phyloP scores from a whole-genome alignment of 2,329 filamentous ascomycete genomes.

The Fusarium poae region DNA sequence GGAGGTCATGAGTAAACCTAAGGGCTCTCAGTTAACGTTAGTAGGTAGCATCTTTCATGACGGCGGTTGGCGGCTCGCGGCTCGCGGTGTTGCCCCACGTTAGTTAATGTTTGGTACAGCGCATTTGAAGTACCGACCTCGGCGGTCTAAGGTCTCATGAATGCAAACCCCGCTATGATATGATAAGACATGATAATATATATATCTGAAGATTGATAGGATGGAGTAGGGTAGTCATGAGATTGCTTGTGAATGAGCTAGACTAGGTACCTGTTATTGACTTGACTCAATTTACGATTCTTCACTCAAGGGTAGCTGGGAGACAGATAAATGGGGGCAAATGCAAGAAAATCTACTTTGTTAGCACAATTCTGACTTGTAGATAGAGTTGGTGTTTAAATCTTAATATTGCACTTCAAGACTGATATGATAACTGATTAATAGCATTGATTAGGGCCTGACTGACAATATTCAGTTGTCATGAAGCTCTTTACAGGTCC shows the following conservation, averaged over 20 bases:
- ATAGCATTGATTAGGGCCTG: neutral
- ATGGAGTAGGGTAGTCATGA: neutral
- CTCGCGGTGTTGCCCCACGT: constrained; percentile 47
- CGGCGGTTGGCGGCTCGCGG: constrained; percentile 43
- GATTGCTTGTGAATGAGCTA: neutral
- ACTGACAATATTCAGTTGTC: neutral
- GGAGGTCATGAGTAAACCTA: constrained; percentile 26
- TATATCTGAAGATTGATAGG: neutral
- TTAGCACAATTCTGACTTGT: too few species aligned
- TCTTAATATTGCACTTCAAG: too few species aligned
- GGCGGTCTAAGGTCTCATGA: constrained; percentile 34
- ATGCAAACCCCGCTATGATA: constrained; percentile 39
- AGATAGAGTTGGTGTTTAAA: neutral
- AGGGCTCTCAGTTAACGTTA: neutral
- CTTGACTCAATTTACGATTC: neutral
- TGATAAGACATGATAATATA: constrained; percentile 17
- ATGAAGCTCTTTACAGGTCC: neutral
- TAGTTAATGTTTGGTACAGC: neutral
- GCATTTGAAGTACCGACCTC: constrained; percentile 39
- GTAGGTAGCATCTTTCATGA: constrained; percentile 20
- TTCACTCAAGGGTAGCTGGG: neutral
- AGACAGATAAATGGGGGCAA: neutral
- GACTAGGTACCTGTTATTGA: too few species aligned
- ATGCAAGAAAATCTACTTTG: neutral
- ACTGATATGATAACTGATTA: neutral